Evolutionary conservation across 2,329 filamentous ascomycete species (phyloP), one percentile per base, ranked within the genome.

Genomic region (Diaporthe sp.): DNA sequence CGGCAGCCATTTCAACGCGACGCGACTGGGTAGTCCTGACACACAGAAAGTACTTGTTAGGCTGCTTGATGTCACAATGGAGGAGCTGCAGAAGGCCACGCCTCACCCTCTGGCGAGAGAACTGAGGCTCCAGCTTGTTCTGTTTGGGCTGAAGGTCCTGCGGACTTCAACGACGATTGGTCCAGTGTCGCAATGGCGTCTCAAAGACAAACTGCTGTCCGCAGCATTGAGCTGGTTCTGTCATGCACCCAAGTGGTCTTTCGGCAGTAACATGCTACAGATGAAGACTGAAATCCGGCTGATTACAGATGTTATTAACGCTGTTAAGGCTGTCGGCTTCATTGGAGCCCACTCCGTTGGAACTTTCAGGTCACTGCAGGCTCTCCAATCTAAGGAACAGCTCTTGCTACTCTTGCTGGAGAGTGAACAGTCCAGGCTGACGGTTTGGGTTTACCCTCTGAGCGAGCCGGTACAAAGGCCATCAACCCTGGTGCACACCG

Each of bases 1-100:
- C 76, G 93, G 91, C 76, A 99, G 97, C 81, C 96, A 98, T 82
- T 99, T 98, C 86, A 98, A 95, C 82, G 95, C 97, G 2, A 96
- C 94, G 17, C 91, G 96, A n/a, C 88, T 98, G 37, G 93, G 95
- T 37, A 98, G 93, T 79, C 89, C 92, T 1, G 94, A 98, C 81
- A 93, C 93, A 0, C 95, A 98, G 79, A 91, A 91, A 76, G 90
- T 96, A 5, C 98, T 98, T 84, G 87, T 94, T 76, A 94, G 96
- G 46, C 87, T 98, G 78, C 90, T 98, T 75, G 91, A 94, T 78
- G 87, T 93, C 42, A 98, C 96, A 0, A 87, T 98, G 39, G 90
- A 94, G 78, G 93, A 94, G 0, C 87, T 98, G 80, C 92, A 90
- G 77, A 87, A 91, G 70, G 92, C 94, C 17, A 90, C 91, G 15